Evolutionary conservation across 2,329 filamentous ascomycete genomes (phyloP), one percentile per base, ranked within the genome.

Genomic region (Ascochyta clinopodiicola): DNA sequence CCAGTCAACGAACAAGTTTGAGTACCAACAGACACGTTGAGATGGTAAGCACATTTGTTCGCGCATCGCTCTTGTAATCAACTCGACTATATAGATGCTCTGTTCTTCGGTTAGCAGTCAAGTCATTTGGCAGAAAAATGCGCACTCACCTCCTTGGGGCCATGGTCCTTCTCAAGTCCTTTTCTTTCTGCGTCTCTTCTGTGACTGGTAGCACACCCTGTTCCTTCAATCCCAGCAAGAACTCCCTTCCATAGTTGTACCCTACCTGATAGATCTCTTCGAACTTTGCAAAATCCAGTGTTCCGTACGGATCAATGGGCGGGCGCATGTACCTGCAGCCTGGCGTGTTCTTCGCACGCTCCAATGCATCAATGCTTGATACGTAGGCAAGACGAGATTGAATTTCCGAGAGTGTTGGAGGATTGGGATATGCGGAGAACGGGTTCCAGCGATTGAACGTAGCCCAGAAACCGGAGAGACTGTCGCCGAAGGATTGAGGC

Each of bases 301-400:
- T 99, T 4, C 93, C 95, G 67, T 96, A 99, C 1, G 86, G 84
- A 70, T 98, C 95, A 60, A 99, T 90, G 0, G 95, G 95, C 4
- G 96, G 96, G 1, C 95, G 86, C 91, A 99, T 96, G 75, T 99
- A 99, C 47, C 96, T 82, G 75, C 94, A 98, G 0, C 95, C 95
- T 0, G 92, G 87, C 69, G 90, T 94, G 4, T 83, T 89, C 81
- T 99, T 99, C 22, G 95, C 95, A 34, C 93, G 85, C 76, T 99
- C 95, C 24, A 99, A 82, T 24, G 95, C 95, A 74, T 98, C 95
- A 12, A 97, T 92, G 50, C 90, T 96, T 5, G 90, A 95, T 42
- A 99, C 95, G 70, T 99, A 99, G 0, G 95, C 95, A 6, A 99
- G 83, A 1, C 95, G 85, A 6, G 91, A 94, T 78, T 99, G 96